Percentiles rank a stretch among this genome's conserved stretches.
phyloP scores from a whole-genome alignment of 345 rosid genomes.

The Lepidium didymum region DNA sequence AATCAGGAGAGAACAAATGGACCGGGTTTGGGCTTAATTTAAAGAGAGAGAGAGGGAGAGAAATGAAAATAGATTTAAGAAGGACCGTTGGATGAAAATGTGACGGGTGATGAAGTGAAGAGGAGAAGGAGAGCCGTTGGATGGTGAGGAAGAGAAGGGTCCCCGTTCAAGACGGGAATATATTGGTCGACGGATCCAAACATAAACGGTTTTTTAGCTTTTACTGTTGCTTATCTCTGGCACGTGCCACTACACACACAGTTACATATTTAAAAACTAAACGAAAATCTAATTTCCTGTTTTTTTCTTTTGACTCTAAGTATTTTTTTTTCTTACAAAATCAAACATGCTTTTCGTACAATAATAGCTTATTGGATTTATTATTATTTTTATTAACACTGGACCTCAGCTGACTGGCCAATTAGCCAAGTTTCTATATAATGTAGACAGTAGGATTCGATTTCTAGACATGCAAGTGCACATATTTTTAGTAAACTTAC shows the following conservation, averaged over 20 bases:
- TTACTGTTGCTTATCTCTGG: constrained; percentile 43
- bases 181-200: constrained; percentile 57
- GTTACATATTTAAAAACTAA: background rate
- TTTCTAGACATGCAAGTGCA: no score
- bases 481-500: no score
- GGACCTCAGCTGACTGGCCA: no score
- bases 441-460: no score
- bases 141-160: constrained; percentile 22
- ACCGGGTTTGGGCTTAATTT: constrained; percentile 35
- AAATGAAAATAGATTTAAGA: constrained; percentile 27
- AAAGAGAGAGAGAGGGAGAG: constrained; percentile 21
- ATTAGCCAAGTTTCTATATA: no score
- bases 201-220: constrained; percentile 34
- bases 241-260: constrained; percentile 43
- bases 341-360: no score
- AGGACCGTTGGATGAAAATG: constrained; percentile 42
- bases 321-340: no score
- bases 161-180: constrained; percentile 44
- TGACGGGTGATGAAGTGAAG: constrained; percentile 10
- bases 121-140: constrained; percentile 35
- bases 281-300: background rate
- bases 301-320: background rate
- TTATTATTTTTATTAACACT: no score
- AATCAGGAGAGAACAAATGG: background rate
- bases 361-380: no score